Base-by-base conservation (phyloP, 2,329 filamentous ascomycete genomes). In the Pezicula neosporulosa region DNA sequence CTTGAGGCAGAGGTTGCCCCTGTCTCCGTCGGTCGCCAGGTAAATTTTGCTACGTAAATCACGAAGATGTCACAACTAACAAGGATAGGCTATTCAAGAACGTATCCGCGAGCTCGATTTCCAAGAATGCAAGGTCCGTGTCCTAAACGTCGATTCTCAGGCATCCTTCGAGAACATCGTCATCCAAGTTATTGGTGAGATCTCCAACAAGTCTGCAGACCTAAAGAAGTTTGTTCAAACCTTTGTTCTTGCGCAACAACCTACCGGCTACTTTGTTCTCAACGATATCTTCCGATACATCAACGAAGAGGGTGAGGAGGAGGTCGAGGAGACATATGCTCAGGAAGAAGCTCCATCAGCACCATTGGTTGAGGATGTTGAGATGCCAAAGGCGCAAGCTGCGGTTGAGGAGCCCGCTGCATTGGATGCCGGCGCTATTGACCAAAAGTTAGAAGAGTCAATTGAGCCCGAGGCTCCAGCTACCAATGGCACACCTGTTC, bases 231-330 rank as follows among this genome's bases (percentile, higher is more conserved):
- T 99, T 67, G 88, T 92, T 38, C 94, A 99, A 79, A 97, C 93
- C 48, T 99, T 99, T 63, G 90, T 99, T 56, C 88, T 99, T 56
- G 94, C 94, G 45, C 86, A 93, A 71, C 94, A 99, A 75, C 90
- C 90, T 46, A 96, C 93, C 51, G 94, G 94, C 58, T 99, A 97
- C 78, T 99, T 96, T 64, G 93, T 99, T 33, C 82, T 99, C 63
- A 99, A 99, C 72, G 94, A 99, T 67, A 96, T 99, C 69, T 90
- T 97, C 77, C 83, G 94, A 63, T 97, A 95, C 73, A 85, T 99
- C 60, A 85, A 87, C 58, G 90, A 94, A 56, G 89, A 93, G 63
- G 80, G 80, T 39, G 91, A 97, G 55, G 89, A 89, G 53, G 84
- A 86, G 55, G 72, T 76, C 44, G 78, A 83, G 44, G 60, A 30